Evolutionary conservation across 1,284 basidiomycete species (phyloP).

Genomic region (Malassezia restricta): DNA sequence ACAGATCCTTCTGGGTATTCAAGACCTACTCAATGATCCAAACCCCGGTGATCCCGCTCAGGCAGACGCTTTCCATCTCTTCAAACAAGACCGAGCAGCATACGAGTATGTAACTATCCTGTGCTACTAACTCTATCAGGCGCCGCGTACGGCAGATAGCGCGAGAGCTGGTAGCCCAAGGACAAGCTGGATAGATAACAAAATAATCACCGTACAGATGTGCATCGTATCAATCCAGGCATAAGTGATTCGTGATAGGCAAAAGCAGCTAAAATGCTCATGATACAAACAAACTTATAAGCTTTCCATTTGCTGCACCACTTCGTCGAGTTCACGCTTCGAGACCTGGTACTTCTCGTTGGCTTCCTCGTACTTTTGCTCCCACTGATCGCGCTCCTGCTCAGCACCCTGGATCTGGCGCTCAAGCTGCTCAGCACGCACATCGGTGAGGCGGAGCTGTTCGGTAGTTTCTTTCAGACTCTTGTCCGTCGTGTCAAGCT

Average conservation of each 20-base stretch:
- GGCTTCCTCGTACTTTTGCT: constrained; percentile 85
- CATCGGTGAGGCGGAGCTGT: constrained; percentile 94
- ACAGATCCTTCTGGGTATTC: constrained; percentile 86
- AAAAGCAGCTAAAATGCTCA: too few species aligned
- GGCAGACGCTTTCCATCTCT: constrained; percentile 92
- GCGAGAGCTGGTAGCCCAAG: constrained; percentile 14
- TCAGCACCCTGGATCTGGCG: constrained; percentile 75
- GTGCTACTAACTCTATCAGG: neutral
- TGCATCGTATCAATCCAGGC: too few species aligned
- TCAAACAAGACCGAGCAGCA: constrained; percentile 53
- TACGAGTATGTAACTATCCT: constrained; percentile 28
- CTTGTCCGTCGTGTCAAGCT: constrained; percentile 90
- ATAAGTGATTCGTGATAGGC: too few species aligned
- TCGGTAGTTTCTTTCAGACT: constrained; percentile 92
- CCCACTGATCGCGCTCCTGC: constrained; percentile 83
- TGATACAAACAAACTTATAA: constrained; percentile 49
- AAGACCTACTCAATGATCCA: constrained; percentile 83
- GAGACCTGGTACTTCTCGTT: constrained; percentile 62
- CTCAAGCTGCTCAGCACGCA: constrained; percentile 98
- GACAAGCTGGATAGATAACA: constrained; percentile 7
- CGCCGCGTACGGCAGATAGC: constrained; percentile 15
- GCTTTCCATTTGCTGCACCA: constrained; percentile 68
- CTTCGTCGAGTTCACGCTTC: constrained; percentile 76
- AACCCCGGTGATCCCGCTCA: constrained; percentile 92
- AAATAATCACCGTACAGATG: neutral